Evolutionary conservation across 495 filamentous ascomycete species (phyloP), one percentile per base, ranked within the genome.

Genomic region (Penicillium desertorum): DNA sequence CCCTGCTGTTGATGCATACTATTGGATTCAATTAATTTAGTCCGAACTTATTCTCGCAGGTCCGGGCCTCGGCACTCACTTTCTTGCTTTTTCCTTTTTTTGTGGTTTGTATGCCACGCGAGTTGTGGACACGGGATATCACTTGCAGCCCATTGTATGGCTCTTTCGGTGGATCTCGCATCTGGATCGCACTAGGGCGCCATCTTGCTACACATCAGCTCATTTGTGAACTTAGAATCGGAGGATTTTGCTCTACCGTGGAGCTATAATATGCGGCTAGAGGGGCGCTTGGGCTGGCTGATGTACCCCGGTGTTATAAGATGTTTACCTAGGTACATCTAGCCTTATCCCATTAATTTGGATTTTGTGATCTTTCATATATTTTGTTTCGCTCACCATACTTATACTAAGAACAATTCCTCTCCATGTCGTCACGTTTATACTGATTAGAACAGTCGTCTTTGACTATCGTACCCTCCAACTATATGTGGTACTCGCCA

Each of bases 11-110:
- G 37, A 12, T 29, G 39, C 19, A 29, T 43, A 14, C 43, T 46
- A 49, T 44, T 57, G 58, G 52, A 58, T 60, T 46, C 45, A 6
- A 47, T 62, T 45, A 58, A 68, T 63, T 45, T 57, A 53, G 61
- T 57, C 43, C 32, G 60, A 56, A 59, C 58, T 43, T 53, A 51
- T 56, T 58, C 45, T 10, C 8, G n/a, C 25, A 36, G 1, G 14
- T 17, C 29, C n/a, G 5, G 30, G 30, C 52, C 52, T 55, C 53
- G 43, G 52, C 14, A 30, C n/a, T 30, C n/a, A 9, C 48, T 51
- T 51, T 39, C 32, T n/a, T n/a, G 4, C 11, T 4, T 10, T 10
- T 47, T 4, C 8, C 22, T 20, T n/a, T 23, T n/a, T 37, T 19
- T 14, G 5, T 36, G 22, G 16, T 25, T 9, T 25, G 32, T 19